Evolutionary conservation across 768 basidiomycete species (phyloP), one percentile per base, ranked within the genome.

Genomic region (Boletus coccyginus): DNA sequence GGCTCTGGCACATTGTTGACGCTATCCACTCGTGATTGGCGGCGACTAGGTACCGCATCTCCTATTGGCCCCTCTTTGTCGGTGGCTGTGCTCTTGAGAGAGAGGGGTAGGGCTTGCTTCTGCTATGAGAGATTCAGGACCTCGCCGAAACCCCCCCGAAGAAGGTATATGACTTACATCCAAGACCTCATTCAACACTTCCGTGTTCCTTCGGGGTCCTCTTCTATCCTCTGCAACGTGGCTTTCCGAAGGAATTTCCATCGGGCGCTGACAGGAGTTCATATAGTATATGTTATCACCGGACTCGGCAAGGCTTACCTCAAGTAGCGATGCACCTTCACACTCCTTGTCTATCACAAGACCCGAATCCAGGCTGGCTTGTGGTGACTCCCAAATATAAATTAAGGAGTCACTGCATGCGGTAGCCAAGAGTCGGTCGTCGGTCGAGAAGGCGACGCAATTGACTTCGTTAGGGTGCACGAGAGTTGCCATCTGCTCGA

Each of bases 361-460:
- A 46, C 67, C 67, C 48, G 68, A 70, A 48, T 68, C 67, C 60
- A 68, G 43, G 55, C 65, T 67, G 19, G 67, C 53, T 47, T 67
- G 65, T 11, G 67, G 67, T 27, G 62, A 13, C 48, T 71, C 72
- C 70, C 72, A 71, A 19, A 71, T 43, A 47, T 71, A 69, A 41
- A 73, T 36, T 14, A 48, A 35, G 41, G 69, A 62, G 46, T 70
- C 69, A 44, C 63, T 69, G 43, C 71, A 70, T 24, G 66, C 69
- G 8, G 70, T 72, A 19, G 71, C 70, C n/a, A 71, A 47, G 50
- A 61, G 62, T 53, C 68, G 53, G 50, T 66, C 66, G 58, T 73
- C 70, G 46, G 50, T 29, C 3, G 70, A 71, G 57, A 73, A 73
- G 44, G 70, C 38, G 48, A 68, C 44, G 24, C 62, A 72, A 19